Evolutionary conservation across 768 basidiomycete species (phyloP), one percentile per base, ranked within the genome.

Genomic region (Mycena leptocephala): DNA sequence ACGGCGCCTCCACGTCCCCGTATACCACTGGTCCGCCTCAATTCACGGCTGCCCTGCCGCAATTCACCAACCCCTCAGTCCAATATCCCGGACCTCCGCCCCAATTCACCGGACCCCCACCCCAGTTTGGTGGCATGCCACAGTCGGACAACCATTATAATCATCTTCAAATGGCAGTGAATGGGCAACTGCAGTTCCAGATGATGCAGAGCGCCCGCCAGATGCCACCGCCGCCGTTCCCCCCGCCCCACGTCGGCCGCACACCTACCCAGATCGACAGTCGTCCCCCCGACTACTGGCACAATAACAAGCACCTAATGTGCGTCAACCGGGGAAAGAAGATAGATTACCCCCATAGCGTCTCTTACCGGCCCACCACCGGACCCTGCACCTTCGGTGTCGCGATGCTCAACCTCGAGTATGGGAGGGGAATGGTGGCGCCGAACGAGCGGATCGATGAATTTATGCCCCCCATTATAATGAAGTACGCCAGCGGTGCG

Each of bases 351-450:
- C 74, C 74, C 3, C 24, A 65, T 28, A 75, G 66, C 62, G 48
- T 78, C 18, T 73, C 74, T 16, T 78, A 69, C 67, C 46, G 61
- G 0, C 77, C 77, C 2, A 58, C 62, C 10, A 39, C 26, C 13
- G 77, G 77, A 4, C 77, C 77, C 20, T 78, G 77, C 77, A 63
- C 51, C 4, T 30, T 33, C 46, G 77, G 70, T 24, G 77, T 78
- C 41, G 74, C 77, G 28, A 16, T 76, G 33, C 65, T 73, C 18
- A 76, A 78, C 14, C 77, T 78, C 10, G 74, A 78, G 67, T 30
- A 46, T 24, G 77, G 70, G 11, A 48, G 32, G 6, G 59, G 66
- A 18, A 72, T 76, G 77, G 10, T 37, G 3, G n/a, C 20, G 14
- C 37, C 32, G 5, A 18, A 70, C 22, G 61, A 24, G 13, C 26